Evolutionary conservation across 2,329 filamentous ascomycete genomes (phyloP).

Genomic region (Fusarium sp.): DNA sequence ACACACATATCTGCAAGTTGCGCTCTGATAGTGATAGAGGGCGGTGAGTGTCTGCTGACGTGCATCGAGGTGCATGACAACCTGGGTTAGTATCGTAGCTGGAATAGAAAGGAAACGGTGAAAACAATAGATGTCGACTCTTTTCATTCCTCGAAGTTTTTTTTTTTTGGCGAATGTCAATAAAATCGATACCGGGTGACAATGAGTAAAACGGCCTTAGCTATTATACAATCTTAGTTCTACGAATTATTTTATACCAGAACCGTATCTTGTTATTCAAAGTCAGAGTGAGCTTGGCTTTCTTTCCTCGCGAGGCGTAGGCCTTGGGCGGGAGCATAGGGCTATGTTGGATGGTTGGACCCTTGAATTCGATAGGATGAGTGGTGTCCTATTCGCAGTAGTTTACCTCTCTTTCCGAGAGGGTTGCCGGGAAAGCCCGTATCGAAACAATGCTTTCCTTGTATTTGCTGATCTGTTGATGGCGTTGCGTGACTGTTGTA

Average conservation of each 20-base stretch:
- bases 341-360: slow-evolving; percentile 24
- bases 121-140: neutral
- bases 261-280: neutral
- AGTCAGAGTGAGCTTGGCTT: neutral
- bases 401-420: slow-evolving; percentile 10
- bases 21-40: slow-evolving; percentile 15
- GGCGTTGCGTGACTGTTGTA: slow-evolving; percentile 16
- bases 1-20: slow-evolving; percentile 19
- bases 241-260: neutral
- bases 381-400: neutral
- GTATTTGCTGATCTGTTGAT: slow-evolving; percentile 12
- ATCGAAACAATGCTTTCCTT: neutral
- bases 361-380: slow-evolving; percentile 16
- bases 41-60: slow-evolving; percentile 39
- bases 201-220: neutral
- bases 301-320: neutral
- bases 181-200: neutral
- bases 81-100: neutral
- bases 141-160: neutral
- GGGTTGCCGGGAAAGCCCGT: slow-evolving; percentile 22
- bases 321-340: neutral
- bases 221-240: neutral
- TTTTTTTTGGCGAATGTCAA: neutral
- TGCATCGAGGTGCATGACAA: slow-evolving; percentile 26
- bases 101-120: neutral